Conservation (phyloP, 2,329 filamentous ascomycete species). For the Lasiodiplodia theobromae region DNA sequence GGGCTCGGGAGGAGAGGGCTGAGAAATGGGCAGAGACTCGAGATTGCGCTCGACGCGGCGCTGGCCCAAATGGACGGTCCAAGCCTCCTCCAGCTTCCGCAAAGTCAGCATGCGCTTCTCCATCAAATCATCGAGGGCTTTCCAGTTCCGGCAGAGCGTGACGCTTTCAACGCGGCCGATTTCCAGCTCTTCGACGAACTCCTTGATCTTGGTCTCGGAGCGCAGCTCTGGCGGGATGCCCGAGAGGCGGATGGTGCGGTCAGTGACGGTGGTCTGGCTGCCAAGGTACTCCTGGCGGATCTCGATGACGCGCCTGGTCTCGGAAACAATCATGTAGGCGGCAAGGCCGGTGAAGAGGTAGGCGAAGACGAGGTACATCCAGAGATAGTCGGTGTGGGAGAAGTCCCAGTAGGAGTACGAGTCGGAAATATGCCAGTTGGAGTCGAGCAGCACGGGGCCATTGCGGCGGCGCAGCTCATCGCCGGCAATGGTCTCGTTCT, state of each 20-base stretch:
- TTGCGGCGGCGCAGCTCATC: slow-evolving; percentile 22
- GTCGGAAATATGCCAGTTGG: slow-evolving; percentile 11
- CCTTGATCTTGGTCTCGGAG: slow-evolving; percentile 82
- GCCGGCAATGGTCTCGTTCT: slow-evolving; percentile 32
- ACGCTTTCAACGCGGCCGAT: slow-evolving; percentile 92
- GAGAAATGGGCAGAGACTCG: slow-evolving; percentile 59
- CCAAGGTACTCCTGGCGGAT: slow-evolving; percentile 91
- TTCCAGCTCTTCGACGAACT: slow-evolving; percentile 83
- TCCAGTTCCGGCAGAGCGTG: slow-evolving; percentile 87
- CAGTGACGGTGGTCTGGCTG: slow-evolving; percentile 92
- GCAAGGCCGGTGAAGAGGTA: slow-evolving; percentile 88
- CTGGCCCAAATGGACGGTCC: slow-evolving; percentile 77
- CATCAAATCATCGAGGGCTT: slow-evolving; percentile 77
- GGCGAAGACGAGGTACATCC: slow-evolving; percentile 93
- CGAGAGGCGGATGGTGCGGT: slow-evolving; percentile 89
- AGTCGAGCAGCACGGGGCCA: neutral
- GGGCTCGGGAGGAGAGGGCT: slow-evolving; percentile 51
- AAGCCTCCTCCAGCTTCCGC: slow-evolving; percentile 79
- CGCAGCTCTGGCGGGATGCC: slow-evolving; percentile 83
- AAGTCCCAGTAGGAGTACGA: slow-evolving; percentile 34
- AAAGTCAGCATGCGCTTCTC: slow-evolving; percentile 70
- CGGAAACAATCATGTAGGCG: slow-evolving; percentile 80
- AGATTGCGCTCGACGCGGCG: slow-evolving; percentile 57
- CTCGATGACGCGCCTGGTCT: slow-evolving; percentile 85
- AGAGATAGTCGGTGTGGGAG: slow-evolving; percentile 70